phyloP scores from a whole-genome alignment of 257 asterid species.

The Rehmannia glutinosa region DNA sequence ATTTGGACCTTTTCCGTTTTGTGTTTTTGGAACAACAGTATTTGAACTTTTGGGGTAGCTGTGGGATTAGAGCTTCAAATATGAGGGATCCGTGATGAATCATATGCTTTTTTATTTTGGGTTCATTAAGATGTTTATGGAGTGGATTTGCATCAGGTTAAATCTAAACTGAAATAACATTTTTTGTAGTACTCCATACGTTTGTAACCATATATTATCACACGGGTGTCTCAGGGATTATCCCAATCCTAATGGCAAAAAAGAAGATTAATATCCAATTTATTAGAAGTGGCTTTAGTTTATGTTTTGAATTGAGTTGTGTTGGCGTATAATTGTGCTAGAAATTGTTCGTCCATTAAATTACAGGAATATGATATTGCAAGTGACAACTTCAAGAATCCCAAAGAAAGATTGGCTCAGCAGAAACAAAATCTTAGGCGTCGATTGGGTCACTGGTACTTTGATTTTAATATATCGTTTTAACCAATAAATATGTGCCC shows the following conservation, averaged over 20 bases:
- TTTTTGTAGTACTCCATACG: slow-evolving; percentile 1
- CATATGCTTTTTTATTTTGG: not conserved
- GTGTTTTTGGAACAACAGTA: not conserved
- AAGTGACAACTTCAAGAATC: slow-evolving; percentile 70
- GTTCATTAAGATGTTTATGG: not conserved
- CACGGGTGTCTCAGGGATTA: not conserved
- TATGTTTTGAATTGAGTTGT: not conserved
- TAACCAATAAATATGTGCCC: not conserved
- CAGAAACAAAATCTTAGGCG: slow-evolving; percentile 93
- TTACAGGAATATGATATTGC: slow-evolving; percentile 91
- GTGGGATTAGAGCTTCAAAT: slow-evolving; percentile 8
- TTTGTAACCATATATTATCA: too few species aligned
- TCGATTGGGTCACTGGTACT: slow-evolving; percentile 71
- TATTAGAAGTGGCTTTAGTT: slow-evolving; percentile 10
- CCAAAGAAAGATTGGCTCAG: slow-evolving; percentile 83
- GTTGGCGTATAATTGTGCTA: not conserved
- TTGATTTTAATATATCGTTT: slow-evolving; percentile 2
- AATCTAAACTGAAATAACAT: not conserved
- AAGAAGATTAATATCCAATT: too few species aligned
- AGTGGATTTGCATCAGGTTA: not conserved
- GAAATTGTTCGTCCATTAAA: slow-evolving; percentile 18
- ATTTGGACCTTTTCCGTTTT: slow-evolving; percentile 3
- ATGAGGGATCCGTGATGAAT: not conserved
- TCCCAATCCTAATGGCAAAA: too few species aligned
- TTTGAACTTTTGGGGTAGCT: not conserved